phyloP scores from a whole-genome alignment of 768 basidiomycete genomes.

The Clitopilus passeckerianus region DNA sequence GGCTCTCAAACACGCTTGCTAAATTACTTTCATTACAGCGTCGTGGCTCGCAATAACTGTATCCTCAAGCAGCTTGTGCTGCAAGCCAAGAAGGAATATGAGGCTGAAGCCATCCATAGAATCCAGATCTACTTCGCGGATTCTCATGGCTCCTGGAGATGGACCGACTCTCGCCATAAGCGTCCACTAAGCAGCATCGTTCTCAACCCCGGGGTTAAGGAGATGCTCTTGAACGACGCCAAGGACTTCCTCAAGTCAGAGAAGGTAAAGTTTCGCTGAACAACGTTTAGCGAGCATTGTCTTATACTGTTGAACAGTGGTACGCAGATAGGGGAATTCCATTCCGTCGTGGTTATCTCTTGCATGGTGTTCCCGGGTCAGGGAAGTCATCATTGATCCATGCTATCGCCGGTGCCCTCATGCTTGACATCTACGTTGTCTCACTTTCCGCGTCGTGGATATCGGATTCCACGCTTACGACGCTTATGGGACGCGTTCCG shows the following conservation, averaged over 20 bases:
- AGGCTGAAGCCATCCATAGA: conserved; percentile 80
- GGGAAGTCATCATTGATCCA: conserved; percentile 87
- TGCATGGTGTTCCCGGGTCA: conserved; percentile 81
- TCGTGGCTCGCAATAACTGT: conserved; percentile 77
- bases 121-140: conserved; percentile 91
- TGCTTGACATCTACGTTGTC: conserved; percentile 90
- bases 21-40: conserved; percentile 34
- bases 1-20: conserved; percentile 4
- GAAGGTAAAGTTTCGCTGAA: conserved; percentile 39
- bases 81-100: conserved; percentile 86
- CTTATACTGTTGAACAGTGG: conserved; percentile 45
- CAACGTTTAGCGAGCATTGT: neutral
- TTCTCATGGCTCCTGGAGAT: conserved; percentile 83
- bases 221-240: conserved; percentile 80
- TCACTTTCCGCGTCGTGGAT: conserved; percentile 85
- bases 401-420: conserved; percentile 81
- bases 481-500: conserved; percentile 84
- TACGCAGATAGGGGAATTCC: conserved; percentile 92
- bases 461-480: conserved; percentile 79
- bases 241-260: conserved; percentile 82
- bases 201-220: conserved; percentile 83
- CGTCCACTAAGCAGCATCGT: conserved; percentile 87
- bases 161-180: conserved; percentile 85
- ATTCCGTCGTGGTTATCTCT: conserved; percentile 82
- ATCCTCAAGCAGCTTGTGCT: conserved; percentile 87